Evolutionary conservation across 768 basidiomycete species (phyloP).

Genomic region (Suillus variegatus): DNA sequence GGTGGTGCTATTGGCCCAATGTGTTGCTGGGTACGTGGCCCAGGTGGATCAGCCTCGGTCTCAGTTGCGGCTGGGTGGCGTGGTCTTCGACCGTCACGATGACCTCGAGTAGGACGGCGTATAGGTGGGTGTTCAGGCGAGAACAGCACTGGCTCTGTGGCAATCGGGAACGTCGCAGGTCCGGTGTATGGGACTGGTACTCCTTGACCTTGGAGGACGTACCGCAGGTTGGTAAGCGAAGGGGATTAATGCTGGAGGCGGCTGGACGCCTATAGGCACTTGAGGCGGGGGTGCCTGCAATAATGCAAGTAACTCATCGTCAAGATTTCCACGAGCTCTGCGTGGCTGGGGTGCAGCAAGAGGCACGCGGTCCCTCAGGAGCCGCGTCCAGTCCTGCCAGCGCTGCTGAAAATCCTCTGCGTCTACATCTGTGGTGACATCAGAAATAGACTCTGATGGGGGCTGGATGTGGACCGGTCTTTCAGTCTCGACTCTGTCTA

Average conservation of each 20-base stretch:
- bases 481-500: conserved; percentile 11
- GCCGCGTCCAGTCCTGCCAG: conserved; percentile 21
- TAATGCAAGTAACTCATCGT: conserved; percentile 61
- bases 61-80: neutral
- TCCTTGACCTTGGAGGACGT: conserved; percentile 39
- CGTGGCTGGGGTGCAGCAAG: conserved; percentile 47
- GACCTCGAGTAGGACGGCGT: neutral
- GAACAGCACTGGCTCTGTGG: conserved; percentile 19
- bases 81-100: neutral
- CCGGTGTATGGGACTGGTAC: conserved; percentile 38
- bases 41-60: neutral
- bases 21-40: neutral
- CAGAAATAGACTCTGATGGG: conserved; percentile 30
- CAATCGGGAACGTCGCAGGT: conserved; percentile 31
- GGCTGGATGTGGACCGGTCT: conserved; percentile 14
- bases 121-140: conserved; percentile 23
- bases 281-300: conserved; percentile 47
- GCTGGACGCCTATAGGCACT: conserved; percentile 41
- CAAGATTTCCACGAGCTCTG: conserved; percentile 51
- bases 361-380: conserved; percentile 31
- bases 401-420: conserved; percentile 8
- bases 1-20: conserved; percentile 10
- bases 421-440: conserved; percentile 28
- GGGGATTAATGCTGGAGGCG: conserved; percentile 54
- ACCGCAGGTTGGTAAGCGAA: conserved; percentile 56